Base-by-base conservation (phyloP, 257 asterid species). In the Oldenlandia corymbosa region DNA sequence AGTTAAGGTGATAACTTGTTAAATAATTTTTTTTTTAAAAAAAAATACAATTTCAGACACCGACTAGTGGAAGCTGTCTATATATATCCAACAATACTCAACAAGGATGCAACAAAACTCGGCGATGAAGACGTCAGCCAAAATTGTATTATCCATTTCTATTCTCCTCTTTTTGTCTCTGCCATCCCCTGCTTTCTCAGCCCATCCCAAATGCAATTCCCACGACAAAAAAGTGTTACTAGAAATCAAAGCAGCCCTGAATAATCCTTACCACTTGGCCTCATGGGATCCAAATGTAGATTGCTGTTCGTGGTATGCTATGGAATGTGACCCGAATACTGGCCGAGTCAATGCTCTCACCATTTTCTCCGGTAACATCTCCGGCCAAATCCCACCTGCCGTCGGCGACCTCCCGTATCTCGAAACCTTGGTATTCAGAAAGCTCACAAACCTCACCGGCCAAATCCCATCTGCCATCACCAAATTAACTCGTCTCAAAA, bases 381-480 rank as follows among this genome's bases (percentile, higher is more conserved):
- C 59, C 59, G 59, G 59, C 37, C 36, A 53, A 53, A 53, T 53
- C 59, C 59, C 59, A 13, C 37, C 59, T 16, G 59, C 37, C 2
- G 59, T 53, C 37, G 59, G 37, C 1, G 59, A 76, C 51, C 77
- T 86, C 17, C 71, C 77, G 0, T 78, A 57, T 50, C 86, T 80
- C 50, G 12, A 73, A 31, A 27, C 2, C 48, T 49, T 77, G 5
- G 6, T 27, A 2, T 70, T 79, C 13, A 68, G 43, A 7, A 37
- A 62, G 52, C 55, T 71, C 8, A 14, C 75, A 20, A 73, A 73
- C 36, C 37, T 75, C 14, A 73, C 78, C 0, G 80, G 81, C 5
- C 73, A 17, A 51, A 79, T 82, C 70, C 83, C 88, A 16, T 28
- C 7, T 0, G 57, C 77, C 18, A 56, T 83, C 7, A 7, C 82